Percentiles rank a stretch among this genome's conserved stretches.
phyloP scores from a whole-genome alignment of 352 stramenopile species.

The Phytopythium delawarense region DNA sequence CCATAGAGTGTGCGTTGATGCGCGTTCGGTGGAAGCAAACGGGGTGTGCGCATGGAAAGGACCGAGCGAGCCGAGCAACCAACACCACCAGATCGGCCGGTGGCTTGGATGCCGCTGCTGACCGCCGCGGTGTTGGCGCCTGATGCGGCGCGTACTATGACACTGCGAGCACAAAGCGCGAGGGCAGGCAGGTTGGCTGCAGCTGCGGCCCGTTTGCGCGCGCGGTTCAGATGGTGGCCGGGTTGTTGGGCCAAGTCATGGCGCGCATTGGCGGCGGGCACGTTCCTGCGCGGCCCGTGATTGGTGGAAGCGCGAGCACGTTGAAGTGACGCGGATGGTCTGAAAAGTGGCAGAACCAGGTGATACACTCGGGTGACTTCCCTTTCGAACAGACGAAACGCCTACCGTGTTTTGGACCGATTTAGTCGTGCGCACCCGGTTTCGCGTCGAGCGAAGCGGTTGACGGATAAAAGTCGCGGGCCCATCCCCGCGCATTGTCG shows the following conservation, averaged over 20 bases:
- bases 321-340: constrained; percentile 1
- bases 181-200: neutral
- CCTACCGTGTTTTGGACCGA: neutral
- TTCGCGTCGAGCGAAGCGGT: neutral
- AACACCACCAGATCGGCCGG: neutral
- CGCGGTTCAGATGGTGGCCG: constrained; percentile 5
- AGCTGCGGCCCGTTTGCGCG: neutral
- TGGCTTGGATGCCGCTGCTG: too few species aligned
- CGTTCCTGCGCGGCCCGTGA: neutral
- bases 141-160: too few species aligned
- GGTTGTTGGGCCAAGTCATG: neutral
- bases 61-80: neutral
- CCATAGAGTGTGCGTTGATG: constrained; percentile 1
- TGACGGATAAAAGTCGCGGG: neutral
- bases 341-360: neutral
- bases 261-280: neutral
- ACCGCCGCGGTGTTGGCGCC: too few species aligned
- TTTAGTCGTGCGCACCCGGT: neutral
- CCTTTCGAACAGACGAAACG: neutral
- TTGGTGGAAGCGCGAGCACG: neutral
- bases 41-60: neutral
- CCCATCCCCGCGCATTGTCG: constrained; percentile 1
- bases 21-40: neutral
- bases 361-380: neutral
- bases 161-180: too few species aligned